A percentile compares a stretch with the other conserved stretches of the same genome.
Conservation (phyloP, 2,329 filamentous ascomycete genomes). For the Boeremia lycopersici region DNA sequence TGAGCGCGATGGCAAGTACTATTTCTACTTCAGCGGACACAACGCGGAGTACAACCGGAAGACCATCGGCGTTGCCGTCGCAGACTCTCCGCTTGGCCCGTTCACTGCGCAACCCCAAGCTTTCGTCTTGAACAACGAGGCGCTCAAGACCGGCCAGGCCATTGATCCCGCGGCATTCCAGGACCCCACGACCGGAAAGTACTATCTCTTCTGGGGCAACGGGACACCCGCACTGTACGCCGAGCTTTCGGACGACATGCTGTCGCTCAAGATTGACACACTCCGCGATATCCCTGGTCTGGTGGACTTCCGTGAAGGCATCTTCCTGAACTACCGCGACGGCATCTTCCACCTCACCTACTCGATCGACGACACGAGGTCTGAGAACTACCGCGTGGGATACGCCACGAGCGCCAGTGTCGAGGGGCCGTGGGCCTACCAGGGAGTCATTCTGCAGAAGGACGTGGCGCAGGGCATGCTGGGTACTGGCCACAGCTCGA, state of each 20-base stretch:
- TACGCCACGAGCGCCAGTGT: conserved; percentile 32
- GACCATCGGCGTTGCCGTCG: conserved; percentile 37
- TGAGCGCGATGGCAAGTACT: conserved; percentile 29
- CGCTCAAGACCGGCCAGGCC: conserved; percentile 29
- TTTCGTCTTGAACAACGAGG: conserved; percentile 38
- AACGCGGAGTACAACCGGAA: conserved; percentile 35
- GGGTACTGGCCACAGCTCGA: conserved; percentile 32
- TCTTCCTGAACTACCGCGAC: conserved; percentile 34
- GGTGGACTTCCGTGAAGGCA: conserved; percentile 32
- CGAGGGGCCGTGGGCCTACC: conserved; percentile 35
- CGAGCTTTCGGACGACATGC: conserved; percentile 32
- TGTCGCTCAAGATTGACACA: conserved; percentile 24
- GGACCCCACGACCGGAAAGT: conserved; percentile 32
- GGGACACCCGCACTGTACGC: conserved; percentile 23
- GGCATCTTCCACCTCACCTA: conserved; percentile 37
- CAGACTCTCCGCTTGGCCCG: conserved; percentile 28
- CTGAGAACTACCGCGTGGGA: conserved; percentile 34
- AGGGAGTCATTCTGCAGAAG: conserved; percentile 33
- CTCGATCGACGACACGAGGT: conserved; percentile 38
- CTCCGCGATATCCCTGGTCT: conserved; percentile 24
- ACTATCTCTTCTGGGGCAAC: conserved; percentile 41
- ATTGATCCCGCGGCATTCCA: conserved; percentile 35
- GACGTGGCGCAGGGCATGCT: conserved; percentile 29
- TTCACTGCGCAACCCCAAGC: conserved; percentile 33
- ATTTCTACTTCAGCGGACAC: conserved; percentile 39